Conservation (phyloP, 1,284 basidiomycete genomes). For the Malassezia cuniculi region DNA sequence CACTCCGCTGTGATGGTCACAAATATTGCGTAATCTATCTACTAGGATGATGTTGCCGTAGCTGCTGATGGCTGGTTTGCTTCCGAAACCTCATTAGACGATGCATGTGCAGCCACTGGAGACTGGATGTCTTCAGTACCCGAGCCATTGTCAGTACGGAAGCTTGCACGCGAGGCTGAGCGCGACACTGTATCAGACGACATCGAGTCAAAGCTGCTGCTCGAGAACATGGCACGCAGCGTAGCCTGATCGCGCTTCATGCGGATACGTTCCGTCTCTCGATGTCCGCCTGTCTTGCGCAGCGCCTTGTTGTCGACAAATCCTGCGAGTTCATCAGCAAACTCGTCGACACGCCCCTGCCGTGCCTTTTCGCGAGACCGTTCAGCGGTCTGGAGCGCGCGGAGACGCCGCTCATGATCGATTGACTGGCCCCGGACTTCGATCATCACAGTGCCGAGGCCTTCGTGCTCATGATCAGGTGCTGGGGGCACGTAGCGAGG, state of each 20-base stretch:
- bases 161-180: too few relatives aligned
- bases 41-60: too few relatives aligned
- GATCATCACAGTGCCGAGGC: conserved; percentile 41
- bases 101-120: too few relatives aligned
- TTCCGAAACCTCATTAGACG: too few relatives aligned
- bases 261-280: conserved; percentile 36
- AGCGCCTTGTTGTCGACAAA: conserved; percentile 41
- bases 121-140: too few relatives aligned
- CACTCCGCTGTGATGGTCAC: too few relatives aligned
- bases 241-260: conserved; percentile 38
- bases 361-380: conserved; percentile 29
- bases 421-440: conserved; percentile 40
- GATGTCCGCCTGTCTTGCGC: conserved; percentile 38
- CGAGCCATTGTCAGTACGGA: too few relatives aligned
- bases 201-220: too few relatives aligned
- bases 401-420: conserved; percentile 41
- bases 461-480: conserved; percentile 40
- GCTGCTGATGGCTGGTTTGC: too few relatives aligned
- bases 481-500: conserved; percentile 32
- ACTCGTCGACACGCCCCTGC: conserved; percentile 31
- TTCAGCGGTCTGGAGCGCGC: conserved; percentile 39
- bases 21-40: too few relatives aligned
- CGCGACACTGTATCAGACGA: too few relatives aligned
- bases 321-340: conserved; percentile 37
- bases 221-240: conserved; percentile 40